Conservation (phyloP, 345 rosid genomes). For the Stellera chamaejasme region DNA sequence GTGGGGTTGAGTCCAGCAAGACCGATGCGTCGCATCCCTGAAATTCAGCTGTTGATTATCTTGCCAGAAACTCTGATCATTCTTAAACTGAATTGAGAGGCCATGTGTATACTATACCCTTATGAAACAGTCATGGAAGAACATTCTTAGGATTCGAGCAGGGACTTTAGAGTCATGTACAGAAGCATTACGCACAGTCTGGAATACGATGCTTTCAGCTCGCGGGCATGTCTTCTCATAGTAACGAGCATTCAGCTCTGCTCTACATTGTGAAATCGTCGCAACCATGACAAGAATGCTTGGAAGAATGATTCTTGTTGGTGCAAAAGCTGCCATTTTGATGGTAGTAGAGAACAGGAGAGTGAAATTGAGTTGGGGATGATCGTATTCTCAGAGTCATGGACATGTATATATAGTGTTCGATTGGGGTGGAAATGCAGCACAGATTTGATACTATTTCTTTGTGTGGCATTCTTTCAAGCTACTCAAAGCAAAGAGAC, state of each 20-base stretch:
- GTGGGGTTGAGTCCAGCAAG: constrained; percentile 49
- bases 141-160: constrained; percentile 79
- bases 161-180: constrained; percentile 66
- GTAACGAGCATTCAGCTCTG: constrained; percentile 37
- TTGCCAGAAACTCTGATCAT: not conserved
- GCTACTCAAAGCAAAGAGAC: constrained; percentile 40
- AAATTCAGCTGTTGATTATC: too few species aligned
- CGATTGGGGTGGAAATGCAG: not conserved
- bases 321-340: constrained; percentile 20
- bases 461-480: constrained; percentile 38
- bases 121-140: constrained; percentile 88
- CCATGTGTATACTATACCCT: constrained; percentile 46
- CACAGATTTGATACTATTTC: not conserved
- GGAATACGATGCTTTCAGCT: constrained; percentile 53
- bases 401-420: constrained; percentile 19
- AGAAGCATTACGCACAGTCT: constrained; percentile 53
- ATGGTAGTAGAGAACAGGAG: not conserved
- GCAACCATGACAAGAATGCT: constrained; percentile 15
- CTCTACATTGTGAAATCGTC: constrained; percentile 21
- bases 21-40: constrained; percentile 89
- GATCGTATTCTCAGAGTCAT: constrained; percentile 1
- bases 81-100: not conserved
- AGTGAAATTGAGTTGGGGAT: constrained; percentile 11
- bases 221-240: constrained; percentile 66
- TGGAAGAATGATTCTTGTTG: constrained; percentile 8